Evolutionary conservation across 352 stramenopile genomes (phyloP), one percentile per base, ranked within the genome.

Genomic region (Phytophthora cactorum): DNA sequence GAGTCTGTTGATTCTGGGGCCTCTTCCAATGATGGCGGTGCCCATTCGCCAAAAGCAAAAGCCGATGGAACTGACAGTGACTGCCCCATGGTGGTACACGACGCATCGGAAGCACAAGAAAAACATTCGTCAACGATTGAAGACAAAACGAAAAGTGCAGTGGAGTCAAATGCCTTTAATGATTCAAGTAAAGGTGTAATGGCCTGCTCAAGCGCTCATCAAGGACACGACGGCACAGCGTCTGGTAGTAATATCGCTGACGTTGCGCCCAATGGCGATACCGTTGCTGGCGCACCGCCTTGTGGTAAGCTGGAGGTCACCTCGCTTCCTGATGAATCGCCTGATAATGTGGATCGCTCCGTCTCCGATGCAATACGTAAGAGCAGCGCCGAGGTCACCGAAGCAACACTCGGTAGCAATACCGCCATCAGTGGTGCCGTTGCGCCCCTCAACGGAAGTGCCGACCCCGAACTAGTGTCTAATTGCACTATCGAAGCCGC

Each of bases 71-170:
- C 32, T 60, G 15, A 52, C 14, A n/a, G 36, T 29, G 52, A 43
- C 46, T 17, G 0, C 25, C 27, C 9, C 14, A 11, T 61, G 57
- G 45, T 27, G 12, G 12, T 36, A 49, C 59, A 55, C 50, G 22
- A 49, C 56, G 12, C 56, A 62, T 45, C 56, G 15, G 34, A 47
- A n/a, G 5, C n/a, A 57, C 15, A 5, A 39, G 25, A 59, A 53
- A 5, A 53, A 11, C 28, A 52, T 7, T 15, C 17, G 15, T 11
- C 44, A 34, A 27, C 15, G 45, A 43, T 14, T 55, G 25, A 67
- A 63, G 59, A 46, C 9, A 25, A 31, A 27, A 34, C 4, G 4
- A 52, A 57, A 9, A 52, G 14, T 54, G 28, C 32, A 36, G 44
- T 52, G 14, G n/a, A 39, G 25, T 25, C 32, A 59, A 62, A 12